phyloP scores from a whole-genome alignment of 2,329 filamentous ascomycete species.

The Cladophialophora carrionii region DNA sequence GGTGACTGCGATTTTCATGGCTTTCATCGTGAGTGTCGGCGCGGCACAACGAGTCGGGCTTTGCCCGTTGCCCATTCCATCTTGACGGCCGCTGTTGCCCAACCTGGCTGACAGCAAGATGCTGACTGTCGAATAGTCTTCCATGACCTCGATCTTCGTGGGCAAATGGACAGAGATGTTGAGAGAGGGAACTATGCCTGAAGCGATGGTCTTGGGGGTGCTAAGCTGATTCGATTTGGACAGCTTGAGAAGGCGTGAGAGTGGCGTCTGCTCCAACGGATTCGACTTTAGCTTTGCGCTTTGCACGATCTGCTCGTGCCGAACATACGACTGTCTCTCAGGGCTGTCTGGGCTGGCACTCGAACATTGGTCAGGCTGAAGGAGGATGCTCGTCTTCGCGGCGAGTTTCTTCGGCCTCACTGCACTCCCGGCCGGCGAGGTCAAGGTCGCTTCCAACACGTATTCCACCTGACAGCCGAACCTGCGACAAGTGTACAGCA shows the following conservation, averaged over 20 bases:
- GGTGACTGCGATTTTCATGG: constrained; percentile 7
- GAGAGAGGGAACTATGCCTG: neutral
- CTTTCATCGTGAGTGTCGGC: constrained; percentile 2
- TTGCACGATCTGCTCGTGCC: neutral
- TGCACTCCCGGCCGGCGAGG: neutral
- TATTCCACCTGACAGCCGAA: constrained; percentile 14
- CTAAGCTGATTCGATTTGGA: neutral
- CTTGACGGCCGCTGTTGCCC: neutral
- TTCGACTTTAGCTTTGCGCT: neutral
- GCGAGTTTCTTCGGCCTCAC: neutral
- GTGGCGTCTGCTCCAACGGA: neutral
- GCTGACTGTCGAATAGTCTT: constrained; percentile 9
- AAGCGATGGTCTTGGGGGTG: neutral
- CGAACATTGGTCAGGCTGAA: neutral
- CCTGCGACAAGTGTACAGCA: constrained; percentile 9
- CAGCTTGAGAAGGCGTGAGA: constrained; percentile 6
- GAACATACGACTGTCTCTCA: neutral
- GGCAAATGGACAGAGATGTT: constrained; percentile 8
- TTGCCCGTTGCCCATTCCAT: neutral
- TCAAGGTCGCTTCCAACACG: constrained; percentile 10
- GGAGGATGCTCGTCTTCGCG: neutral
- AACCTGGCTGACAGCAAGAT: constrained; percentile 6
- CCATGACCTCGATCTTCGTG: neutral
- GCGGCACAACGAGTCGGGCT: neutral
- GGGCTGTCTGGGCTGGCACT: neutral